Evolutionary conservation across 2,329 filamentous ascomycete genomes (phyloP).

Genomic region (Lachnellula cervina): DNA sequence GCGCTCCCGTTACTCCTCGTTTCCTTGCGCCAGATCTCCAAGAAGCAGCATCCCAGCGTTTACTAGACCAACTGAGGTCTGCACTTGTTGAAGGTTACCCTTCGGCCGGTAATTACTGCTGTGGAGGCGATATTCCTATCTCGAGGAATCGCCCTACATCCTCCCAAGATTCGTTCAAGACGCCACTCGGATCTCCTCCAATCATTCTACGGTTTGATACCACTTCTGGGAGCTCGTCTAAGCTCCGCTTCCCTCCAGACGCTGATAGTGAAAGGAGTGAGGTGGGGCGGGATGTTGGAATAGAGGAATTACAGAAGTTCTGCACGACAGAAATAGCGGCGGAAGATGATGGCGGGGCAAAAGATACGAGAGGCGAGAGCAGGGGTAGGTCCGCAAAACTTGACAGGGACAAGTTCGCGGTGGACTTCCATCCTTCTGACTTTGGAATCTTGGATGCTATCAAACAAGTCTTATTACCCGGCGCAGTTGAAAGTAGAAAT

Average conservation of each 20-base stretch:
- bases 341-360: constrained; percentile 4
- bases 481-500: not conserved
- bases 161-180: constrained; percentile 7
- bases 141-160: constrained; percentile 2
- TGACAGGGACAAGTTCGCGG: constrained; percentile 42
- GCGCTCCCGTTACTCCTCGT: constrained; percentile 5
- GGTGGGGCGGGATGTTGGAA: not conserved
- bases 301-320: constrained; percentile 29
- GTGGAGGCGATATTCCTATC: constrained; percentile 11
- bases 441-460: constrained; percentile 48
- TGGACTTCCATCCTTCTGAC: constrained; percentile 47
- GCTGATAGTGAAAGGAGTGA: constrained; percentile 4
- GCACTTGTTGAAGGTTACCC: constrained; percentile 9
- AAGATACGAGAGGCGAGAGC: not conserved
- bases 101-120: constrained; percentile 10
- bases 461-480: constrained; percentile 37
- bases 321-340: constrained; percentile 38
- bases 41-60: constrained; percentile 1
- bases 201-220: constrained; percentile 14
- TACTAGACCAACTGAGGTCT: constrained; percentile 13
- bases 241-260: constrained; percentile 4
- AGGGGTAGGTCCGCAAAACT: constrained; percentile 51
- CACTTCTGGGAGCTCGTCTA: not conserved
- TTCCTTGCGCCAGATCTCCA: not conserved
- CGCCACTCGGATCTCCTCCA: constrained; percentile 4